Base-by-base conservation (phyloP, 176 grass and related monocot genomes). In the Typha latifolia region DNA sequence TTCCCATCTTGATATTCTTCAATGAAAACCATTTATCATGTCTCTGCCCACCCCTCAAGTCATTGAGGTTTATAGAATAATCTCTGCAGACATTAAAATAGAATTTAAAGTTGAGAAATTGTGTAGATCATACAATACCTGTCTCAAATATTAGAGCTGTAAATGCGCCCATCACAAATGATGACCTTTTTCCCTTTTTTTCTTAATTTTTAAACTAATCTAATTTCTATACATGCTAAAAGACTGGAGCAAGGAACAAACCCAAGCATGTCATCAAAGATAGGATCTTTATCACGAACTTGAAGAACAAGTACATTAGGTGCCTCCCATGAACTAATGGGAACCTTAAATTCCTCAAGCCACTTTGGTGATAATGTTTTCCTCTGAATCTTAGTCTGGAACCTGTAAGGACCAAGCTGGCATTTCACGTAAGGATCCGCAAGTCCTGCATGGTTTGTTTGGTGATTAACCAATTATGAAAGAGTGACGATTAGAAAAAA, bases 341-440 rank as follows among this genome's bases (percentile, higher is more conserved):
- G 94, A 78, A 99, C 80, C 63, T 77, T 87, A 47, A 99, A 99
- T 59, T 99, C 89, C 81, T 99, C 94, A 34, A 74, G 27, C 94
- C 94, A 99, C 72, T 84, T 99, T 13, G 94, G 94, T 71, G 82
- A 74, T 47, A 99, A 78, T 61, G 94, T 99, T 92, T 93, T 99
- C 73, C 85, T 92, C 62, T 90, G 89, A 20, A 99, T 93, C 49
- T 90, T 99, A 49, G 94, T 87, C 66, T 74, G 94, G 66, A 92
- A 99, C 76, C 75, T 83, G 64, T 83, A 99, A 12, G 86, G 72
- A 70, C 94, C 89, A 23, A 99, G 83, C 18, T 73, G 68, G 21
- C 86, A 89, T 87, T 83, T 93, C 61, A 99, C 84, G 70, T 99
- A 99, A 52, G 89, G 89, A 48, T 99, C 94, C 12, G 94, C 73